Evolutionary conservation across 1,284 basidiomycete genomes (phyloP).

Genomic region (Xerocomus minutiporus): DNA sequence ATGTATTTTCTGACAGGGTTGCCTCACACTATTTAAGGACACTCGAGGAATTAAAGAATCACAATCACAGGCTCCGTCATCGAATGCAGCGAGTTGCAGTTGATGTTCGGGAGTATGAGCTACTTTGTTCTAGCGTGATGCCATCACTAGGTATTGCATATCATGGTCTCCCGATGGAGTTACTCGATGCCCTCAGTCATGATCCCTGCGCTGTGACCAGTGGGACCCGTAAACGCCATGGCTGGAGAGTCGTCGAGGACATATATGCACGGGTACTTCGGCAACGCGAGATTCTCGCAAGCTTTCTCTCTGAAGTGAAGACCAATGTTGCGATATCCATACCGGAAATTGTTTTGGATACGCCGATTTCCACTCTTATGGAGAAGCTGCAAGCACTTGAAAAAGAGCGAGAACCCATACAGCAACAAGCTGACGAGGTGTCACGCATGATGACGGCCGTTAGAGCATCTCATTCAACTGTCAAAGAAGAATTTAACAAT

Average conservation of each 20-base stretch:
- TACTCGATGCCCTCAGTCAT: slow-evolving; percentile 67
- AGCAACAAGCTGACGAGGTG: slow-evolving; percentile 45
- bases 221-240: slow-evolving; percentile 48
- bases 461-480: slow-evolving; percentile 47
- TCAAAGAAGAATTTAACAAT: slow-evolving; percentile 64
- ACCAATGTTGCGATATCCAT: slow-evolving; percentile 18
- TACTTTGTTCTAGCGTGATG: slow-evolving; percentile 48
- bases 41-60: slow-evolving; percentile 50
- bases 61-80: slow-evolving; percentile 63
- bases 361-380: slow-evolving; percentile 47
- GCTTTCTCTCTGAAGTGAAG: slow-evolving; percentile 39
- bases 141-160: slow-evolving; percentile 45
- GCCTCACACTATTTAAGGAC: slow-evolving; percentile 38
- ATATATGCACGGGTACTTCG: slow-evolving; percentile 56
- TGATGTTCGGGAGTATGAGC: slow-evolving; percentile 60
- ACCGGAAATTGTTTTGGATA: slow-evolving; percentile 47
- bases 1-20: slow-evolving; percentile 4
- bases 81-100: slow-evolving; percentile 60
- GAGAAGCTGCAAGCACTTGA: slow-evolving; percentile 41
- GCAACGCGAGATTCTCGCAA: slow-evolving; percentile 53
- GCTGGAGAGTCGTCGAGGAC: slow-evolving; percentile 71
- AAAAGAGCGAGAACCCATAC: slow-evolving; percentile 38
- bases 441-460: slow-evolving; percentile 46
- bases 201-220: slow-evolving; percentile 70
- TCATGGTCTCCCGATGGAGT: slow-evolving; percentile 51